A percentile compares a stretch with the other conserved stretches of the same genome.
These are phyloP conservation scores for Platanthera zijinensis DNA, from an alignment of 106 monocot species.

Conservation along the genomic window DNA sequence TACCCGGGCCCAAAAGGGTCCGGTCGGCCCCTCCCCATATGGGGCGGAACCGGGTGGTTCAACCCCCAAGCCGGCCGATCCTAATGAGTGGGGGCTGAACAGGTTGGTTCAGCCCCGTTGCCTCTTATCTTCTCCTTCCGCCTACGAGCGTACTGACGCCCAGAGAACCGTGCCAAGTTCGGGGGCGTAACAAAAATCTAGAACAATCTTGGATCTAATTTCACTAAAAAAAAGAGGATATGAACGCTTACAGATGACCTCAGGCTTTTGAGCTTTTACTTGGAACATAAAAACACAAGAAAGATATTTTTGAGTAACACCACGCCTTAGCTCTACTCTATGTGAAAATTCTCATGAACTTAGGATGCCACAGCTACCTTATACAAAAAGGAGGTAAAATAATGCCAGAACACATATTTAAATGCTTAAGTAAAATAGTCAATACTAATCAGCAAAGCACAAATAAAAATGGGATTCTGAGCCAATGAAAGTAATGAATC, in stretches of 20 bases:
- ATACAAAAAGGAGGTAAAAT: background rate
- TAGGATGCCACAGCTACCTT: background rate
- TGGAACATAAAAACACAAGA: background rate
- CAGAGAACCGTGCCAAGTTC: too few relatives aligned
- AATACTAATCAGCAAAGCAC: slow-evolving; percentile 2
- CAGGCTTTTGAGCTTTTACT: background rate
- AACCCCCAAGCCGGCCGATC: too few relatives aligned
- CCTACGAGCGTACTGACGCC: too few relatives aligned
- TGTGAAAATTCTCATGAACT: background rate
- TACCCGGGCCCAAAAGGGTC: too few relatives aligned
- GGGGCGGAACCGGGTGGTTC: too few relatives aligned
- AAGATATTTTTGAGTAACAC: background rate
- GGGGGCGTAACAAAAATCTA: background rate
- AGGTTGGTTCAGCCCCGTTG: too few relatives aligned
- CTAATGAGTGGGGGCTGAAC: too few relatives aligned
- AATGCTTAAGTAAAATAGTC: background rate
- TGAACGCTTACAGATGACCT: background rate
- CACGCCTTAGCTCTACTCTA: background rate
- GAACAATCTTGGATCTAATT: background rate
- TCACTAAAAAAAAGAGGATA: background rate
- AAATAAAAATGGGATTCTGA: background rate
- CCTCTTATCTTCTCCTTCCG: too few relatives aligned
- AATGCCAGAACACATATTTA: background rate
- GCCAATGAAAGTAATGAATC: background rate
- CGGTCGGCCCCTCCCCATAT: too few relatives aligned